These are phyloP conservation scores for Penicillium chermesinum DNA, from an alignment of 495 filamentous ascomycete species.

Conservation along the genomic window DNA sequence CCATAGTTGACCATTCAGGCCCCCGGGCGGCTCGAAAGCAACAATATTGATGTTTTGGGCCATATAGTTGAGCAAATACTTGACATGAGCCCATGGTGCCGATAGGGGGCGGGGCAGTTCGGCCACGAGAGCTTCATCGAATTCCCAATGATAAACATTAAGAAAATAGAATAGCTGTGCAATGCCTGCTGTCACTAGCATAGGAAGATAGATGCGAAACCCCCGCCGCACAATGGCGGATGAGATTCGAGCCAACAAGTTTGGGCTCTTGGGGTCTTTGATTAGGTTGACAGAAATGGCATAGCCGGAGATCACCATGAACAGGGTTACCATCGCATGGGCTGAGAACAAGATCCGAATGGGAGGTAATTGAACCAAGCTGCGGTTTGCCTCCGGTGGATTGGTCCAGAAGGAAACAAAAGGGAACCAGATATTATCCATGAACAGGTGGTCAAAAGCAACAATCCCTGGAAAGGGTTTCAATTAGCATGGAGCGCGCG, in stretches of 20 bases:
- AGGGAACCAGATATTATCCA: conserved; percentile 8
- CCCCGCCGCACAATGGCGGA: conserved; percentile 19
- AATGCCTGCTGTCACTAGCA: conserved; percentile 11
- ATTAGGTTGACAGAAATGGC: conserved; percentile 21
- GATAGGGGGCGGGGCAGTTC: conserved; percentile 12
- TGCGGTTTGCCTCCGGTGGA: conserved; percentile 16
- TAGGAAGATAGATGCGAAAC: conserved; percentile 21
- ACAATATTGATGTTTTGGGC: conserved; percentile 16
- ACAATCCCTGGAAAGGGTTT: conserved; percentile 3
- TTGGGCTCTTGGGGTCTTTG: conserved; percentile 7
- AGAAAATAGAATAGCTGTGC: conserved; percentile 18
- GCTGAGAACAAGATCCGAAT: conserved; percentile 20
- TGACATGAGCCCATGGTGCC: conserved; percentile 16
- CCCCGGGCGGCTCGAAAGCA: conserved; percentile 3
- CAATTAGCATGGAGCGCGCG: too few relatives aligned
- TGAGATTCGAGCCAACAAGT: conserved; percentile 13
- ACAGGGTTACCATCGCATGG: conserved; percentile 19
- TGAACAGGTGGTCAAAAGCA: conserved; percentile 18
- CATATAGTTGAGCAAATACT: conserved; percentile 15
- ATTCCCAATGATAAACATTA: conserved; percentile 15
- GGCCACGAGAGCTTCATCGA: neutral
- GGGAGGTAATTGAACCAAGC: conserved; percentile 17
- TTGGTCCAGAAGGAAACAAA: conserved; percentile 19
- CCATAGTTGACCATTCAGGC: conserved; percentile 38
- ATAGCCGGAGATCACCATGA: conserved; percentile 25